Percentiles rank a stretch among this genome's conserved stretches.
Conservation (phyloP, 2,329 filamentous ascomycete species). For the Apiospora arundinis region DNA sequence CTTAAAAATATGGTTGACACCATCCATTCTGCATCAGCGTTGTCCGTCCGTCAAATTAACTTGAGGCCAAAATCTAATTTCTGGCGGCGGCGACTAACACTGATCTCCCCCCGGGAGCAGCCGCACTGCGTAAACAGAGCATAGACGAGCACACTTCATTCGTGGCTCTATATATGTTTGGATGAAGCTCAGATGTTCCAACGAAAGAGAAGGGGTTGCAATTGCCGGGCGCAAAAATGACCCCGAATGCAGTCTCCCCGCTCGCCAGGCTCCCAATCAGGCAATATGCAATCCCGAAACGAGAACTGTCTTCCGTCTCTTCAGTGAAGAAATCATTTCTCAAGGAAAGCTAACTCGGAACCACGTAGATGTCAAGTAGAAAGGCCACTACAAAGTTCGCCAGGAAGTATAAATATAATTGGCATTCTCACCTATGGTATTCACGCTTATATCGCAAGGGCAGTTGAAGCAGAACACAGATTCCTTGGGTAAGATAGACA, state of each 20-base stretch:
- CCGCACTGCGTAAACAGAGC: too few relatives aligned
- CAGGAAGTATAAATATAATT: background rate
- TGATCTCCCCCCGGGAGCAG: too few relatives aligned
- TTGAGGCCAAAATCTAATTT: too few relatives aligned
- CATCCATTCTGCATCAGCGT: too few relatives aligned
- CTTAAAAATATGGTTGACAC: too few relatives aligned
- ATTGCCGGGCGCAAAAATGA: conserved; percentile 4
- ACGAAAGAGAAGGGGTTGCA: background rate
- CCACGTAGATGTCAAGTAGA: background rate
- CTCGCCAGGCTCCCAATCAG: background rate
- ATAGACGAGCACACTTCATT: too few relatives aligned
- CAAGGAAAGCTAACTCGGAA: too few relatives aligned
- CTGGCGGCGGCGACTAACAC: too few relatives aligned
- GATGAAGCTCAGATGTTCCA: too few relatives aligned
- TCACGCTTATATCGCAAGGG: background rate
- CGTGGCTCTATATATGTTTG: too few relatives aligned
- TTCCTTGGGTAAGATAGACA: too few relatives aligned
- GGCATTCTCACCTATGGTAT: background rate
- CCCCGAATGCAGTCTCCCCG: background rate
- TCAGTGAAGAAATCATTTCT: background rate
- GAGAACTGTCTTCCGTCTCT: background rate
- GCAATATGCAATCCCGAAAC: background rate
- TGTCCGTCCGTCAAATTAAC: too few relatives aligned
- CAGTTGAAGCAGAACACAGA: background rate
- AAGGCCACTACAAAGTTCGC: background rate